Evolutionary conservation across 768 basidiomycete species (phyloP), one percentile per base, ranked within the genome.

Genomic region (Suillus ampliporus): DNA sequence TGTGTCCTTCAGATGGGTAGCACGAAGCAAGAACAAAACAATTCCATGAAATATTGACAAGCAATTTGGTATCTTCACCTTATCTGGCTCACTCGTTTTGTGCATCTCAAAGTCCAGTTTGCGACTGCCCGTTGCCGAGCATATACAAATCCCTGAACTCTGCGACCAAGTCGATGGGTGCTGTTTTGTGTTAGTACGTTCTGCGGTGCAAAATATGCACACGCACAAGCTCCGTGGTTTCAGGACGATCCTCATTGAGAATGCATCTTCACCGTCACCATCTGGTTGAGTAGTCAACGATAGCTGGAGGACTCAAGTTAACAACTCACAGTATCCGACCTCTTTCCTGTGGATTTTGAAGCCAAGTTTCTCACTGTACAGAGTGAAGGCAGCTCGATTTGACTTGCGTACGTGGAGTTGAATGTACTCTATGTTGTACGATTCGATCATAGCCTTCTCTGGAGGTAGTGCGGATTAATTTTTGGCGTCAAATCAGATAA

Each of bases 401-500:
- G 74, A 73, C 35, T 43, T 72, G 46, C 74, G 70, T 40, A 75
- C 75, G 2, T 76, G 68, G 38, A 75, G 37, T 38, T 76, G 68
- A 48, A 76, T 65, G 47, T 63, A 64, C 37, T 65, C 56, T 43
- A 76, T 48, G 10, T 41, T 23, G 10, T 65, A 51, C 23, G 64
- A 70, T 5, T 70, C 63, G 14, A 58, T 14, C 62, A 76, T 75
- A 43, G 73, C 70, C 0, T 67, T 66, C 58, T 62, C 75, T 75
- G 53, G 7, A 58, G 54, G 41, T 46, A 19, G 57, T 57, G 14
- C 3, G n/a, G 4, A 60, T 38, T 28, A 34, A 40, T 56, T 60
- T 28, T 65, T 59, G 50, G 61, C 21, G 26, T 23, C 28, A 37
- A 56, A 10, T 8, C 28, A 11, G 47, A 51, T 54, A 4, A 7